A percentile compares a stretch with the other conserved stretches of the same genome.
Evolutionary conservation across 768 basidiomycete species (phyloP).

Genomic region (Rhizopogon salebrosus): DNA sequence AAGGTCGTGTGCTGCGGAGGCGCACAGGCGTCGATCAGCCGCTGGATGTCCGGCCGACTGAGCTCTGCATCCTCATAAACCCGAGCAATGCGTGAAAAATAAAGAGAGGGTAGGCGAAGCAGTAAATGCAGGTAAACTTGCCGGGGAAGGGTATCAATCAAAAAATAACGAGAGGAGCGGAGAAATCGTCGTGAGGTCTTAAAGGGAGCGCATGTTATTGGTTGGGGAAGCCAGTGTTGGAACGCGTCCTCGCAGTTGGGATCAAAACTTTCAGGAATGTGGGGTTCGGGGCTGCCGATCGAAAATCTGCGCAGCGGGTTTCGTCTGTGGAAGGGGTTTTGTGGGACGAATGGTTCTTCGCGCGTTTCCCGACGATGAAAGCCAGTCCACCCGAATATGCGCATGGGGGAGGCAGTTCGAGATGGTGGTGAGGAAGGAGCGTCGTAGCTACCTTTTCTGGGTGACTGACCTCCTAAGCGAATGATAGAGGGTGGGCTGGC

Average conservation of each 20-base stretch:
- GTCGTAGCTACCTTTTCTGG: conserved; percentile 19
- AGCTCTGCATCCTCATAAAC: conserved; percentile 78
- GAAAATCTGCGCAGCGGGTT: conserved; percentile 17
- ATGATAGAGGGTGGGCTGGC: conserved; percentile 6
- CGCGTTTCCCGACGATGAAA: conserved; percentile 45
- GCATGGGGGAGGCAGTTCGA: conserved; percentile 50
- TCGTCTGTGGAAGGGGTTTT: conserved; percentile 45
- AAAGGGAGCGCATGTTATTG: conserved; percentile 9
- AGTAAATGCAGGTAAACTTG: conserved; percentile 43
- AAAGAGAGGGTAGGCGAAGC: conserved; percentile 70
- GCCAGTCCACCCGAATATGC: conserved; percentile 49
- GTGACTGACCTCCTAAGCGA: conserved; percentile 12
- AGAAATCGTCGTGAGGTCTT: conserved; percentile 14
- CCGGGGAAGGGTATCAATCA: conserved; percentile 35
- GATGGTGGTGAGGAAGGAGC: conserved; percentile 34
- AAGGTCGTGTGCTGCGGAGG: conserved; percentile 5
- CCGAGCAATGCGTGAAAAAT: conserved; percentile 72
- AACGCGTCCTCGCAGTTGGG: conserved; percentile 16
- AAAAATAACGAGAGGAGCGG: conserved; percentile 18
- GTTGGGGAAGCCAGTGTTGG: conserved; percentile 17
- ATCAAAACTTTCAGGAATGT: conserved; percentile 11
- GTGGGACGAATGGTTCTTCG: conserved; percentile 52
- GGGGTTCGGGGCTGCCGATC: conserved; percentile 14
- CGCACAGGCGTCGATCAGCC: conserved; percentile 38
- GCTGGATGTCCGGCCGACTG: conserved; percentile 63